Conservation (phyloP, 495 filamentous ascomycete genomes). For the Talaromyces ruber region DNA sequence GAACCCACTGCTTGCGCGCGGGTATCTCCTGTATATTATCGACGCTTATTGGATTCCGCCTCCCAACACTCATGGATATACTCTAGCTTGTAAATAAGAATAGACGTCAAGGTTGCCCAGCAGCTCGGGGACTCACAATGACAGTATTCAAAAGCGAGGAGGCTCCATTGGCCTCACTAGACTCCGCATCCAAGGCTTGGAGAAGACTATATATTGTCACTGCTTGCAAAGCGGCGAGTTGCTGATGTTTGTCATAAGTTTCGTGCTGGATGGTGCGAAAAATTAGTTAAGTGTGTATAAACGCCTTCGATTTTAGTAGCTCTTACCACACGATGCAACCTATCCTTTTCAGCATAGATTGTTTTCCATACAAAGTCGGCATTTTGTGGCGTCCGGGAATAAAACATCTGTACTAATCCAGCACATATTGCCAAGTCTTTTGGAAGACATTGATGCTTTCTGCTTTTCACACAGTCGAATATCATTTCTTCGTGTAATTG, state of each 20-base stretch:
- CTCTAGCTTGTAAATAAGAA: background rate
- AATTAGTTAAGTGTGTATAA: background rate
- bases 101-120: background rate
- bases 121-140: background rate
- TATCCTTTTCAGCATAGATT: slow-evolving; percentile 2
- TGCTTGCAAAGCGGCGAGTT: slow-evolving; percentile 1
- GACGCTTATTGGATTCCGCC: background rate
- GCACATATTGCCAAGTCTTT: slow-evolving; percentile 6
- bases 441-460: slow-evolving; percentile 1
- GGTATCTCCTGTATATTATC: background rate
- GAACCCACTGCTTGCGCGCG: background rate
- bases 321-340: slow-evolving; percentile 2
- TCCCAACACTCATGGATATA: background rate
- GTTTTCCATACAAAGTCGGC: slow-evolving; percentile 5
- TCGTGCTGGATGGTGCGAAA: background rate
- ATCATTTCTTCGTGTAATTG: slow-evolving; percentile 1
- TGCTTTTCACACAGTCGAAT: slow-evolving; percentile 1
- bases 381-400: slow-evolving; percentile 4
- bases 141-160: background rate
- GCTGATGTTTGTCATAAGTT: slow-evolving; percentile 1
- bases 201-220: slow-evolving; percentile 1
- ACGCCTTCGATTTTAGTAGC: too few relatives aligned
- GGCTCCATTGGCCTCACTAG: background rate
- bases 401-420: slow-evolving; percentile 5
- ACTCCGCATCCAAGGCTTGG: slow-evolving; percentile 1